A percentile compares a stretch with the other conserved stretches of the same genome.
Conservation (phyloP, 805 yeast genomes). For the Jamesozyma gamospora region DNA sequence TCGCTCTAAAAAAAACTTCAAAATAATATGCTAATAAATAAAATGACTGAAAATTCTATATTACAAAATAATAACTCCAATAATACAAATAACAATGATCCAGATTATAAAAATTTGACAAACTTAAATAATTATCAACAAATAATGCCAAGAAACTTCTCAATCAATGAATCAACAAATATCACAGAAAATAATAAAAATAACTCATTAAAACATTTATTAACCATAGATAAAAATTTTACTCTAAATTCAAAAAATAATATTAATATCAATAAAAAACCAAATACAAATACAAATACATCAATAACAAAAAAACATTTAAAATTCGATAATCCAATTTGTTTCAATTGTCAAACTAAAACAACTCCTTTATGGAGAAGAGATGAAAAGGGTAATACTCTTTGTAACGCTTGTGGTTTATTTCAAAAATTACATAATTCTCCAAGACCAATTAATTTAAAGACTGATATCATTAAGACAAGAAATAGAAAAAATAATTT, state of each 20-base stretch:
- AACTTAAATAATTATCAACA: too few species aligned
- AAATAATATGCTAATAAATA: too few species aligned
- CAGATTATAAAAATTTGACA: too few species aligned
- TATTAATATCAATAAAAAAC: background rate
- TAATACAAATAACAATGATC: too few species aligned
- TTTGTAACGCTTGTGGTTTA: slow-evolving; percentile 89
- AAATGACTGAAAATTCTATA: too few species aligned
- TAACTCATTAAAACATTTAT: too few species aligned
- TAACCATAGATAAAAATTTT: too few species aligned
- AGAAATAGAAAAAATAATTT: slow-evolving; percentile 49
- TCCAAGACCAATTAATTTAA: slow-evolving; percentile 79
- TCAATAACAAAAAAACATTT: background rate
- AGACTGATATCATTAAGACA: slow-evolving; percentile 84
- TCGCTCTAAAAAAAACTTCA: too few species aligned
- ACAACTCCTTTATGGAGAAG: slow-evolving; percentile 93
- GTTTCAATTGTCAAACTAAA: slow-evolving; percentile 82
- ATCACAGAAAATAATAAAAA: too few species aligned
- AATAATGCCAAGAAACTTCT: too few species aligned
- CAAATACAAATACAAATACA: background rate
- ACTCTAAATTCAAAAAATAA: background rate
- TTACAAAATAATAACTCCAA: too few species aligned
- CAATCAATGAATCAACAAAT: too few species aligned
- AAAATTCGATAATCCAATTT: slow-evolving; percentile 37
- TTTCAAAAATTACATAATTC: slow-evolving; percentile 83
- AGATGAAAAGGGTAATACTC: slow-evolving; percentile 78